These are phyloP conservation scores for Talaromyces pinophilus DNA, from an alignment of 2,329 filamentous ascomycete genomes.

Conservation along the genomic window DNA sequence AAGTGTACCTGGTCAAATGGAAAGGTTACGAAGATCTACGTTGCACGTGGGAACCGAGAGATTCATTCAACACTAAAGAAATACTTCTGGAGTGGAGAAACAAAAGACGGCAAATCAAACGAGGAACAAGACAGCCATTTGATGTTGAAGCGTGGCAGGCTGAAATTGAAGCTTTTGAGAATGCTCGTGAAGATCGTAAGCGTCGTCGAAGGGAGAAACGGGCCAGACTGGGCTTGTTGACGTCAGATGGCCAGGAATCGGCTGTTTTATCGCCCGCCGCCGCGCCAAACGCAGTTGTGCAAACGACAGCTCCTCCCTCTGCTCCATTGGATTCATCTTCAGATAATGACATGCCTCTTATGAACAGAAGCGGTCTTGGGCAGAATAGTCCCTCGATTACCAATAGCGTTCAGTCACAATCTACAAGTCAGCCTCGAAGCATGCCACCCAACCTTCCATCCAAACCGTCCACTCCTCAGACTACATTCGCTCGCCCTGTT, in stretches of 20 bases:
- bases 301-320: neutral
- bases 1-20: slow-evolving; percentile 66
- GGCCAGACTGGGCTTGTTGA: slow-evolving; percentile 27
- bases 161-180: slow-evolving; percentile 27
- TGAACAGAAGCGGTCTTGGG: neutral
- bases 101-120: slow-evolving; percentile 36
- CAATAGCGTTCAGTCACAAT: neutral
- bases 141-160: slow-evolving; percentile 37
- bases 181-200: slow-evolving; percentile 30
- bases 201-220: slow-evolving; percentile 34
- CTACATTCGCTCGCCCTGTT: neutral
- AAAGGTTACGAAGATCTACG: slow-evolving; percentile 58
- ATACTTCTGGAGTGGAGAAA: slow-evolving; percentile 46
- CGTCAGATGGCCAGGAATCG: neutral
- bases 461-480: neutral
- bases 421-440: neutral
- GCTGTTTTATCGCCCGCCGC: neutral
- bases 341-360: neutral
- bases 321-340: neutral
- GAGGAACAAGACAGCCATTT: slow-evolving; percentile 35
- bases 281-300: neutral
- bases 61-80: slow-evolving; percentile 41
- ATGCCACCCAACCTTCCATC: neutral
- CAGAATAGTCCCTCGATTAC: neutral
- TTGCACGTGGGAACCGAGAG: slow-evolving; percentile 57